A percentile compares a stretch with the other conserved stretches of the same genome.
Conservation (phyloP, 2,329 filamentous ascomycete genomes). For the Ascochyta rabiei region DNA sequence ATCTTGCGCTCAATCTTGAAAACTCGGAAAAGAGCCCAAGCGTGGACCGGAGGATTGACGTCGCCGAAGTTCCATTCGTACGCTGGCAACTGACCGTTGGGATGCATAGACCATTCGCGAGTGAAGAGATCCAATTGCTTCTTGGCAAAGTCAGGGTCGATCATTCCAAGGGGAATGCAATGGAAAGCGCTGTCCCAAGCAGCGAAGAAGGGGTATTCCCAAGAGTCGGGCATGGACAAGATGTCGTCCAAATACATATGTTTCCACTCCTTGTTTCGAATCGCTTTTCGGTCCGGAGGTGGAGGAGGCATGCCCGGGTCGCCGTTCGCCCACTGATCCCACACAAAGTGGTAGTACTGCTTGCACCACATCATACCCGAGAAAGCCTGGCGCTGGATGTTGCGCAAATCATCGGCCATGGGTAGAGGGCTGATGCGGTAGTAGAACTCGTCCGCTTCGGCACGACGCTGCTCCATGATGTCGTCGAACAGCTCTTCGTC, state of each 20-base stretch:
- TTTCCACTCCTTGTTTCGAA: conserved; percentile 90
- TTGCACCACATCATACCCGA: conserved; percentile 99
- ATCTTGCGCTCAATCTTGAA: conserved; percentile 99
- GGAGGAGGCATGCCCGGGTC: conserved; percentile 89
- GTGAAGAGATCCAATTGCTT: conserved; percentile 97
- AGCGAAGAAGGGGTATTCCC: conserved; percentile 98
- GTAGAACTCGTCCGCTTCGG: conserved; percentile 97
- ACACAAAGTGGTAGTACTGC: conserved; percentile 95
- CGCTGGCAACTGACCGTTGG: conserved; percentile 91
- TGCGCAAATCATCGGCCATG: conserved; percentile 90
- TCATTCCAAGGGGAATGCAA: conserved; percentile 94
- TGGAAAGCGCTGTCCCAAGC: conserved; percentile 98
- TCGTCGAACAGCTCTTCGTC: conserved; percentile 94
- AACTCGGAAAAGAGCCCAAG: conserved; percentile 91
- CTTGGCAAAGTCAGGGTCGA: conserved; percentile 96
- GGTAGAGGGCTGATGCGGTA: conserved; percentile 90
- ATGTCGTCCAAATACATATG: conserved; percentile 96
- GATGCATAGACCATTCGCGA: conserved; percentile 98
- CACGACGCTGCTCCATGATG: conserved; percentile 80
- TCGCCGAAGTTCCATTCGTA: conserved; percentile 98
- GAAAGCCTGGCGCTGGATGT: conserved; percentile 93
- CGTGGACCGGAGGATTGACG: conserved; percentile 94
- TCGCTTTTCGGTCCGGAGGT: conserved; percentile 75
- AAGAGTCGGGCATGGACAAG: conserved; percentile 96
- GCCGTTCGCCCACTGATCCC: conserved; percentile 97